Conservation (phyloP, 164 flowering plant genomes). For the Hamamelis virginiana region DNA sequence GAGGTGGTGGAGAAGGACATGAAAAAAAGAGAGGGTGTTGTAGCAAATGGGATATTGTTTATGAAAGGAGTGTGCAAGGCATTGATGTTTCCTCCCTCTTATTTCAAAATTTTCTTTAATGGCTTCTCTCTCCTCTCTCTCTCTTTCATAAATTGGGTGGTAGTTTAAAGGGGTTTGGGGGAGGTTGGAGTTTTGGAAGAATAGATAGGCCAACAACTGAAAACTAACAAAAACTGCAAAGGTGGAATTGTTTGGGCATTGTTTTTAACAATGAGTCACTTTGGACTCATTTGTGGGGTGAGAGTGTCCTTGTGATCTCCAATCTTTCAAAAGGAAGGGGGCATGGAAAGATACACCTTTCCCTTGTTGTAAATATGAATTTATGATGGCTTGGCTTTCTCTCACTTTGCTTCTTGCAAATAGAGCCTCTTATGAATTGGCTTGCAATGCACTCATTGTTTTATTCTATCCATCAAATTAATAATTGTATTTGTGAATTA, state of each 20-base stretch:
- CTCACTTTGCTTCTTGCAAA: conserved; percentile 11
- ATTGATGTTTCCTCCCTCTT: conserved; percentile 13
- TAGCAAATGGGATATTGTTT: neutral
- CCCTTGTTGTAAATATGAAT: conserved; percentile 6
- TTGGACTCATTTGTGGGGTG: conserved; percentile 10
- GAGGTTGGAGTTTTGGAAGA: conserved; percentile 29
- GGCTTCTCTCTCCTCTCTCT: conserved; percentile 1
- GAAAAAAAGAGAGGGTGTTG: conserved; percentile 2
- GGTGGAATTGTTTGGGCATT: conserved; percentile 29
- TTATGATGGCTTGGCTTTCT: neutral
- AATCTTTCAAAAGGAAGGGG: neutral
- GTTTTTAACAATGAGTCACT: conserved; percentile 6
- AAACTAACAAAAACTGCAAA: conserved; percentile 22
- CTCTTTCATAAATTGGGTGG: conserved; percentile 8
- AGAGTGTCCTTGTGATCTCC: conserved; percentile 16
- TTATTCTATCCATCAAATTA: neutral
- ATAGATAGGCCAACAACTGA: conserved; percentile 59
- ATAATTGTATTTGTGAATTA: neutral
- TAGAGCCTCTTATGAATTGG: neutral
- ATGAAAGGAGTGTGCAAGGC: conserved; percentile 4
- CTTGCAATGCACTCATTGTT: conserved; percentile 5
- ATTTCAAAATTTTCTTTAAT: neutral
- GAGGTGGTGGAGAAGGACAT: neutral
- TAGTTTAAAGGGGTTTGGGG: conserved; percentile 16
- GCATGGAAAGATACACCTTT: neutral